Evolutionary conservation across 2,329 filamentous ascomycete species (phyloP).

Genomic region (Teratosphaeria epicoccoides): DNA sequence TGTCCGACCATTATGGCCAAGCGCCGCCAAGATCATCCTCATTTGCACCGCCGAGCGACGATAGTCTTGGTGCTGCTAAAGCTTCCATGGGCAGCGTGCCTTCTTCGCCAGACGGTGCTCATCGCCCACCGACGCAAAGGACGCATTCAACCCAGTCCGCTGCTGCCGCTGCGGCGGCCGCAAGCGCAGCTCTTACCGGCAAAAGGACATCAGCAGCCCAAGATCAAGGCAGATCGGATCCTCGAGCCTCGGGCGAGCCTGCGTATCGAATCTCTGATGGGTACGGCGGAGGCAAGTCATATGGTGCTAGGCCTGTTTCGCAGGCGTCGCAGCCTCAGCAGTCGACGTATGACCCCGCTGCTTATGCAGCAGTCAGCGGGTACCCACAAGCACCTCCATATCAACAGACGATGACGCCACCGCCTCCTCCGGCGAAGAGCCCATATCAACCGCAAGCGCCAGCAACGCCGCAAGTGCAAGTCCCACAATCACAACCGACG

Average conservation of each 20-base stretch:
- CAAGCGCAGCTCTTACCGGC: conserved; percentile 25
- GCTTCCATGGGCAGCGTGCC: conserved; percentile 34
- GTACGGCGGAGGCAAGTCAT: conserved; percentile 19
- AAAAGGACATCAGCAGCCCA: conserved; percentile 35
- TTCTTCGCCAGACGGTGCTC: conserved; percentile 36
- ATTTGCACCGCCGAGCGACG: conserved; percentile 28
- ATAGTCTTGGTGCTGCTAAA: conserved; percentile 39
- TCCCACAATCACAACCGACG: conserved; percentile 30
- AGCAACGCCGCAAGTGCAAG: conserved; percentile 31
- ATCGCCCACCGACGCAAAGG: conserved; percentile 37
- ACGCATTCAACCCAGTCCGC: conserved; percentile 41
- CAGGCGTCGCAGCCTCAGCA: conserved; percentile 35
- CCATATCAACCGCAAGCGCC: conserved; percentile 39
- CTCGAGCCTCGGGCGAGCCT: conserved; percentile 10
- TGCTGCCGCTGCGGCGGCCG: conserved; percentile 37
- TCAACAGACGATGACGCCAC: conserved; percentile 35
- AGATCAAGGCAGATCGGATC: conserved; percentile 4
- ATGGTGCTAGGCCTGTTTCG: conserved; percentile 6
- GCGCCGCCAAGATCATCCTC: conserved; percentile 29
- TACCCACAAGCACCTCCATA: conserved; percentile 16
- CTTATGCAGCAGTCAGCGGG: conserved; percentile 49
- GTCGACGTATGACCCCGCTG: conserved; percentile 65
- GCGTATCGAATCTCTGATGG: conserved; percentile 26
- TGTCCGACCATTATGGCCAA: conserved; percentile 27
- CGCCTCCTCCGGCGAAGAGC: conserved; percentile 41